A percentile compares a stretch with the other conserved stretches of the same genome.
These are phyloP conservation scores for Mikania micrantha DNA, from an alignment of 129 eudicot genomes.

Conservation along the genomic window DNA sequence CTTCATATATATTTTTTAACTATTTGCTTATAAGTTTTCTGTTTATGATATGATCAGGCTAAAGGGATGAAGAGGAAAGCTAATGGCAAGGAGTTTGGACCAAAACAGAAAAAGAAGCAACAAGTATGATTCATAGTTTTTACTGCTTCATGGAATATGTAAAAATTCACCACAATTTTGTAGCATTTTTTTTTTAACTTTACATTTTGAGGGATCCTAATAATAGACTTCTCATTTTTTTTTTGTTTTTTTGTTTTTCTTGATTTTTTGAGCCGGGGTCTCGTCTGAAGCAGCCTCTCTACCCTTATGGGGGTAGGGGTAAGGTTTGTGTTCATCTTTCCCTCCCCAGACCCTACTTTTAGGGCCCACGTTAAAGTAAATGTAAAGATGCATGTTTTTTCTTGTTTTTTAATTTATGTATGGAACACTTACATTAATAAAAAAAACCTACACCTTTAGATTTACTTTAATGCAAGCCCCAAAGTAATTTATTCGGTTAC, in stretches of 20 bases:
- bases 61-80: conserved; percentile 67
- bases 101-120: conserved; percentile 34
- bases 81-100: conserved; percentile 40
- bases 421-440: no score
- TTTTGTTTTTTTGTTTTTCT: neutral
- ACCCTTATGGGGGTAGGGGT: no score
- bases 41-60: conserved; percentile 37
- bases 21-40: neutral
- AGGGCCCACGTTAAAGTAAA: no score
- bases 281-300: no score
- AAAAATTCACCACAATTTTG: conserved; percentile 37
- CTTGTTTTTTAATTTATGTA: no score
- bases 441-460: no score
- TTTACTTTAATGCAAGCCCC: no score
- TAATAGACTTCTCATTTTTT: neutral
- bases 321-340: no score
- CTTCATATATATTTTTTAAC: neutral
- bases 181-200: neutral
- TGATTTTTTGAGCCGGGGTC: neutral
- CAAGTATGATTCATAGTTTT: conserved; percentile 15
- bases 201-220: conserved; percentile 8
- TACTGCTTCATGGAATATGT: neutral
- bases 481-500: no score
- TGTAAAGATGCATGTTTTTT: no score
- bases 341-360: no score